phyloP scores from a whole-genome alignment of 169 alveolate species.

The Hepatocystis sp. region DNA sequence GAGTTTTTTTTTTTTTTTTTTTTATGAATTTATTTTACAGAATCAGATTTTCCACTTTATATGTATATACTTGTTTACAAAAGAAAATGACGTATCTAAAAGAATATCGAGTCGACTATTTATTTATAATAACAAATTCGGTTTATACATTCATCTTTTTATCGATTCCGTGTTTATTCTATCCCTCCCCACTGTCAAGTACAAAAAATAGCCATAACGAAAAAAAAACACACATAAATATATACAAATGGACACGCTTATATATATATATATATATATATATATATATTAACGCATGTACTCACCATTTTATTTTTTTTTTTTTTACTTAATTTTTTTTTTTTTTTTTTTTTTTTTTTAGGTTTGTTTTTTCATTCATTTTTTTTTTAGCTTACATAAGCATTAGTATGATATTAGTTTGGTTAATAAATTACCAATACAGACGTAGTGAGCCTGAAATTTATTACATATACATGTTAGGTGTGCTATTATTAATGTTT shows the following conservation, averaged over 20 bases:
- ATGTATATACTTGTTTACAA: slow-evolving; percentile 52
- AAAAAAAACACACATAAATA: no score
- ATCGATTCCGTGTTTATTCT: slow-evolving; percentile 57
- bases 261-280: slow-evolving; percentile 5
- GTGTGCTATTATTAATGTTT: slow-evolving; percentile 37
- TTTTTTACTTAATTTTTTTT: no score
- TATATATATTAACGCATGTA: slow-evolving; percentile 4
- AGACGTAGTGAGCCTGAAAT: slow-evolving; percentile 5
- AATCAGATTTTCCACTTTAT: slow-evolving; percentile 61
- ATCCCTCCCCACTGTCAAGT: slow-evolving; percentile 61
- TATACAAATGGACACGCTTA: not conserved
- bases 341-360: slow-evolving; percentile 2
- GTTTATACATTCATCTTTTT: slow-evolving; percentile 61
- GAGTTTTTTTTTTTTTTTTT: no score
- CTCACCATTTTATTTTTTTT: no score
- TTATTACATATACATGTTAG: slow-evolving; percentile 25
- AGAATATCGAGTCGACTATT: not conserved
- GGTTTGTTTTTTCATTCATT: slow-evolving; percentile 13
- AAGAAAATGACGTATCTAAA: slow-evolving; percentile 16
- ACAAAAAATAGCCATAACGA: not conserved
- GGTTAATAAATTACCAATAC: not conserved
- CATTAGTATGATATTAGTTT: slow-evolving; percentile 5
- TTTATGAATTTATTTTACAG: no score
- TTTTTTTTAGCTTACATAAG: slow-evolving; percentile 22
- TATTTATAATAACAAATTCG: slow-evolving; percentile 32